Evolutionary conservation across 176 grass and related monocot species (phyloP).

Genomic region (Phoenix roebelenii): DNA sequence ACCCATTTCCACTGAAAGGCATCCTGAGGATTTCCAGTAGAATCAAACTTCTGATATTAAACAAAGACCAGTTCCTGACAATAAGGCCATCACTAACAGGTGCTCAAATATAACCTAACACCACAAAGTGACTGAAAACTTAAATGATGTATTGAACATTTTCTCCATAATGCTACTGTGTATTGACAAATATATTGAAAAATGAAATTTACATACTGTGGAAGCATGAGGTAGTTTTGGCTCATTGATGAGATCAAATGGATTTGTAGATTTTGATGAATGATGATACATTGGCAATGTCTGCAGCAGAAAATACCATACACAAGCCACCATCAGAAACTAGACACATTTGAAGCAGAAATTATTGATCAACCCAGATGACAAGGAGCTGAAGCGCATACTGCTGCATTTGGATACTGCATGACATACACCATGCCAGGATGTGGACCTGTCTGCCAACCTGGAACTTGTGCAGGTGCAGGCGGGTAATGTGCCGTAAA

Average conservation of each 20-base stretch:
- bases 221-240: conserved; percentile 29
- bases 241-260: conserved; percentile 23
- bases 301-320: conserved; percentile 12
- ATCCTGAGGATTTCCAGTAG: too few relatives aligned
- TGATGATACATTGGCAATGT: conserved; percentile 9
- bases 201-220: conserved; percentile 24
- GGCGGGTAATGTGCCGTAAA: conserved; percentile 31
- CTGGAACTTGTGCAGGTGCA: conserved; percentile 20
- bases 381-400: conserved; percentile 20
- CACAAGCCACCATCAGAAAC: conserved; percentile 1
- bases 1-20: too few relatives aligned
- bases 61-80: too few relatives aligned
- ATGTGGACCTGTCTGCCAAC: conserved; percentile 27
- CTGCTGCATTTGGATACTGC: conserved; percentile 24
- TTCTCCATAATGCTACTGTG: too few relatives aligned
- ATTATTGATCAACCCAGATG: too few relatives aligned
- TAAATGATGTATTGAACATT: too few relatives aligned
- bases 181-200: too few relatives aligned
- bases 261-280: conserved; percentile 24
- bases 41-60: too few relatives aligned
- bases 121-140: too few relatives aligned
- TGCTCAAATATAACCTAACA: too few relatives aligned
- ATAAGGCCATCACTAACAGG: too few relatives aligned
- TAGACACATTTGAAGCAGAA: background rate
- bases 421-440: conserved; percentile 22